These are phyloP conservation scores for Heliamphora pulchella DNA, from an alignment of 179 eudicot genomes.

Conservation along the genomic window DNA sequence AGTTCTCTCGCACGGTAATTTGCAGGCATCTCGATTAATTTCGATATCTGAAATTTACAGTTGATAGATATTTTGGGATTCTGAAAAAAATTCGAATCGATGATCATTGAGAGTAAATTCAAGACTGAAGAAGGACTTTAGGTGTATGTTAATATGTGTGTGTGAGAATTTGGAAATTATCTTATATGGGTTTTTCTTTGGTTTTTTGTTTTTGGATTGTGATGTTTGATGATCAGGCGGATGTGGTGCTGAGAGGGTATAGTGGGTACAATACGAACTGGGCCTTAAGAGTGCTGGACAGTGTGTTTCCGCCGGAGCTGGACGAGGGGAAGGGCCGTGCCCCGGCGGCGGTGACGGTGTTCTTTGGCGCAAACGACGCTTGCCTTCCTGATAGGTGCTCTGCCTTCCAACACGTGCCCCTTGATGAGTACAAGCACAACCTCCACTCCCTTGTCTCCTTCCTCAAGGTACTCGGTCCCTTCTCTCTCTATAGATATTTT, in stretches of 20 bases:
- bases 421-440: slow-evolving; percentile 66
- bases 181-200: neutral
- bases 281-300: slow-evolving; percentile 58
- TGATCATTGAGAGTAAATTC: too few relatives aligned
- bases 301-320: slow-evolving; percentile 42
- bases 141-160: neutral
- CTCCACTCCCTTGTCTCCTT: slow-evolving; percentile 46
- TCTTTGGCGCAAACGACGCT: slow-evolving; percentile 83
- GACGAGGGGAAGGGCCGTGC: slow-evolving; percentile 18
- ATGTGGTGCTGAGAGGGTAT: slow-evolving; percentile 76
- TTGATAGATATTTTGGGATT: too few relatives aligned
- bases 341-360: slow-evolving; percentile 57
- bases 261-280: slow-evolving; percentile 89
- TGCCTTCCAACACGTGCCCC: slow-evolving; percentile 72
- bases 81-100: too few relatives aligned
- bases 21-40: too few relatives aligned
- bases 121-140: too few relatives aligned
- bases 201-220: neutral
- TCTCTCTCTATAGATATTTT: neutral
- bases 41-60: too few relatives aligned
- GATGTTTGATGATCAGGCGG: slow-evolving; percentile 33
- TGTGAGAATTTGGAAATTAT: neutral
- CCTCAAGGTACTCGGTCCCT: slow-evolving; percentile 41
- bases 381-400: slow-evolving; percentile 49
- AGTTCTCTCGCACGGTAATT: slow-evolving; percentile 64